Evolutionary conservation across 345 rosid species (phyloP).

Genomic region (Aegle marmelos): DNA sequence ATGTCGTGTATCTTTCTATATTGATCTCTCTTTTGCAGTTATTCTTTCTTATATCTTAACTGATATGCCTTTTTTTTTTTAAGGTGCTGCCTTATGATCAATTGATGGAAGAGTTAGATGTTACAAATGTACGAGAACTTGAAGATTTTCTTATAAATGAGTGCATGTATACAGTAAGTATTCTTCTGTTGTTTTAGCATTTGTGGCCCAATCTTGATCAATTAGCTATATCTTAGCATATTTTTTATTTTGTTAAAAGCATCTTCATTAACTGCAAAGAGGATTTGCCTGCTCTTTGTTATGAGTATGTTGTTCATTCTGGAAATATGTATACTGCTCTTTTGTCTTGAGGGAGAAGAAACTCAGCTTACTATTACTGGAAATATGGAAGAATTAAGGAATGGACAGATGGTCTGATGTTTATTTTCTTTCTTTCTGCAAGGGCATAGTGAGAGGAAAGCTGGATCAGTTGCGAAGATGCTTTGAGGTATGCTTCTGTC

Average conservation of each 20-base stretch:
- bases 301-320: background rate
- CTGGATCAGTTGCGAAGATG: conserved; percentile 91
- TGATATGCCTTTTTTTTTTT: background rate
- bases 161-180: conserved; percentile 91
- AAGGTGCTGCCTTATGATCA: conserved; percentile 86
- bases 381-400: background rate
- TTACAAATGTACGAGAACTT: conserved; percentile 90
- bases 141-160: conserved; percentile 98
- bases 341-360: background rate
- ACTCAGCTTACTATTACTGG: background rate
- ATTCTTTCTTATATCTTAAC: conserved; percentile 13
- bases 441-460: conserved; percentile 98
- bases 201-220: background rate
- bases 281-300: background rate
- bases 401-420: background rate
- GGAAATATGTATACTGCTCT: background rate
- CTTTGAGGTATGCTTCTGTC: conserved; percentile 63
- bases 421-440: conserved; percentile 9
- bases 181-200: conserved; percentile 9
- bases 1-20: background rate
- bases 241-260: background rate
- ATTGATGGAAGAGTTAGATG: conserved; percentile 86
- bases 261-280: background rate
- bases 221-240: background rate
- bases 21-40: conserved; percentile 10